A percentile compares a stretch with the other conserved stretches of the same genome.
These are phyloP conservation scores for Blastobotrys buckinghamii DNA, from an alignment of 1,139 yeast genomes.

Conservation along the genomic window DNA sequence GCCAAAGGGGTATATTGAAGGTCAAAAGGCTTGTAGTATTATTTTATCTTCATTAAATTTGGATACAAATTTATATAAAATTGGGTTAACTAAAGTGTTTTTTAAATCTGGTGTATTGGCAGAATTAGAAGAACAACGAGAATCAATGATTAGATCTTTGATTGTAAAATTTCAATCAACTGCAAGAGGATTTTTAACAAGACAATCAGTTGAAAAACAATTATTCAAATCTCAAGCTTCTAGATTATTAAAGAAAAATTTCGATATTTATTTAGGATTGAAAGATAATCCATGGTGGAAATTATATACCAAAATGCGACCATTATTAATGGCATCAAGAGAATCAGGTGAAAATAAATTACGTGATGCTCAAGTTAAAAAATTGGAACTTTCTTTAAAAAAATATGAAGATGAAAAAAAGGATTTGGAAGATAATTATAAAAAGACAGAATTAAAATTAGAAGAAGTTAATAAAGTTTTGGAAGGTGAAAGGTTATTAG, in stretches of 20 bases:
- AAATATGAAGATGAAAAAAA: conserved; percentile 34
- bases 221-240: conserved; percentile 67
- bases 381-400: conserved; percentile 41
- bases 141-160: conserved; percentile 50
- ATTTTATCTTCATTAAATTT: conserved; percentile 57
- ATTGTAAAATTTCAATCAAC: conserved; percentile 62
- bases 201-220: conserved; percentile 46
- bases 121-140: conserved; percentile 75
- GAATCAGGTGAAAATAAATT: conserved; percentile 51
- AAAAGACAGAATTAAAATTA: conserved; percentile 36
- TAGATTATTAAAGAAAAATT: conserved; percentile 58
- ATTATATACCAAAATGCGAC: conserved; percentile 65
- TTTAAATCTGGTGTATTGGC: conserved; percentile 97
- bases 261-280: conserved; percentile 49
- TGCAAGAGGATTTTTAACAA: conserved; percentile 56
- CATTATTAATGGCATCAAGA: conserved; percentile 62
- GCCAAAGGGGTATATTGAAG: conserved; percentile 36
- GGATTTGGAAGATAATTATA: conserved; percentile 29
- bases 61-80: conserved; percentile 61
- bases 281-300: conserved; percentile 75
- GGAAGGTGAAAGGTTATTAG: conserved; percentile 36
- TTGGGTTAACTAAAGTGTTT: conserved; percentile 84
- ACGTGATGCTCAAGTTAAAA: conserved; percentile 54
- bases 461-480: conserved; percentile 34
- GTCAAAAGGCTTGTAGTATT: conserved; percentile 60